Evolutionary conservation across 306 rosid species (phyloP).

Genomic region (Quercus cerris): DNA sequence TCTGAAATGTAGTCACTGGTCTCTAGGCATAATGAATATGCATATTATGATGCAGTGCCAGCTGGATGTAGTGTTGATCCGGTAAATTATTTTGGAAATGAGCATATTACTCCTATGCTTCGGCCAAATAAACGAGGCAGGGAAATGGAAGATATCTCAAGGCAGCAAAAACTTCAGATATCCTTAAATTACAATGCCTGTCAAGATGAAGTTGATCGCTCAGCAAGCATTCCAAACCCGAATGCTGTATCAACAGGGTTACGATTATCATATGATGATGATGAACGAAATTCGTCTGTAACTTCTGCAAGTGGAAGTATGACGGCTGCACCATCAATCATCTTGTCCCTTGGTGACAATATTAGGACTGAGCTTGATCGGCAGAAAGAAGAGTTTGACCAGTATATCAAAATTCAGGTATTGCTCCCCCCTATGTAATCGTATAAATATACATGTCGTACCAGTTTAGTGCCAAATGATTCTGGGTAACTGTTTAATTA

Average conservation of each 20-base stretch:
- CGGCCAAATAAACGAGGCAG: conserved; percentile 60
- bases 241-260: conserved; percentile 87
- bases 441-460: background rate
- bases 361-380: conserved; percentile 70
- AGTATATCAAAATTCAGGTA: conserved; percentile 78
- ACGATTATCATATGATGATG: conserved; percentile 84
- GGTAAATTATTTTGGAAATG: conserved; percentile 72
- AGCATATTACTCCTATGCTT: conserved; percentile 56
- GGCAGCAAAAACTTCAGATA: conserved; percentile 80
- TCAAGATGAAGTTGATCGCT: conserved; percentile 66
- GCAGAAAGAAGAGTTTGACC: conserved; percentile 85
- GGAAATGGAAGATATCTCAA: conserved; percentile 66
- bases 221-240: conserved; percentile 71
- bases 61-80: conserved; percentile 75
- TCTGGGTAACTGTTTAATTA: background rate
- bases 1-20: conserved; percentile 9
- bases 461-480: background rate
- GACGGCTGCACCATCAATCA: conserved; percentile 57
- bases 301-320: conserved; percentile 92
- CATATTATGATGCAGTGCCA: conserved; percentile 51
- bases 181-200: conserved; percentile 68
- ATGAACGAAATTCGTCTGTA: conserved; percentile 86
- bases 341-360: conserved; percentile 67
- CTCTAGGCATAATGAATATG: conserved; percentile 15
- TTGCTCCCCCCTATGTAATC: background rate